phyloP scores from a whole-genome alignment of 306 rosid species.

The Pterocarpus santalinus region DNA sequence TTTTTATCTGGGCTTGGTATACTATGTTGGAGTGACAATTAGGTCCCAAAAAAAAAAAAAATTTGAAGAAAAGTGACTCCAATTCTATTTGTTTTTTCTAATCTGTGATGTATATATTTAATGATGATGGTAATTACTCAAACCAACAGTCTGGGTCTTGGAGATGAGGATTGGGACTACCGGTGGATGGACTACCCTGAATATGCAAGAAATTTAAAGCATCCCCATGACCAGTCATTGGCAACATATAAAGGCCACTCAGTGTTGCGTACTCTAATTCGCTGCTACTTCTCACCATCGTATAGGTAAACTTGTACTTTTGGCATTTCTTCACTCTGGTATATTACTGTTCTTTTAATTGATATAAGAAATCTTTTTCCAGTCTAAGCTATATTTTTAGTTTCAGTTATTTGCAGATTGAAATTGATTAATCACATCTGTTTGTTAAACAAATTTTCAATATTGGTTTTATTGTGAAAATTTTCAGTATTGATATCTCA shows the following conservation, averaged over 20 bases:
- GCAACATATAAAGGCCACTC: conserved; percentile 89
- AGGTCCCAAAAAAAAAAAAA: background rate
- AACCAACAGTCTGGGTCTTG: conserved; percentile 53
- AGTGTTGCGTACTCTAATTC: conserved; percentile 79
- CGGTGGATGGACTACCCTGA: conserved; percentile 91
- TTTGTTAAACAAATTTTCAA: background rate
- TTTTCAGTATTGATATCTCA: background rate
- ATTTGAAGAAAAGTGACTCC: background rate
- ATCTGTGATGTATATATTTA: conserved; percentile 21
- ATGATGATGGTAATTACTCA: conserved; percentile 27
- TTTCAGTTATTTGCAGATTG: conserved; percentile 25
- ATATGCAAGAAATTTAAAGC: conserved; percentile 63
- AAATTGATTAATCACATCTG: background rate
- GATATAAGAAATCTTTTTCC: background rate
- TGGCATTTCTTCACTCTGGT: conserved; percentile 16
- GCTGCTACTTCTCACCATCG: conserved; percentile 89
- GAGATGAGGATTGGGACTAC: conserved; percentile 81
- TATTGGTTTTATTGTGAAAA: conserved; percentile 6
- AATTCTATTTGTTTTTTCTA: background rate
- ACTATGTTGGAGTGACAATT: background rate
- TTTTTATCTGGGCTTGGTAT: conserved; percentile 1
- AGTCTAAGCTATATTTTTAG: background rate
- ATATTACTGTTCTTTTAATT: background rate
- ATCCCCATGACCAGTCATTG: conserved; percentile 77
- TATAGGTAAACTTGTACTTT: conserved; percentile 66